Conservation (phyloP, 495 filamentous ascomycete genomes). For the Neurospora hispaniola region DNA sequence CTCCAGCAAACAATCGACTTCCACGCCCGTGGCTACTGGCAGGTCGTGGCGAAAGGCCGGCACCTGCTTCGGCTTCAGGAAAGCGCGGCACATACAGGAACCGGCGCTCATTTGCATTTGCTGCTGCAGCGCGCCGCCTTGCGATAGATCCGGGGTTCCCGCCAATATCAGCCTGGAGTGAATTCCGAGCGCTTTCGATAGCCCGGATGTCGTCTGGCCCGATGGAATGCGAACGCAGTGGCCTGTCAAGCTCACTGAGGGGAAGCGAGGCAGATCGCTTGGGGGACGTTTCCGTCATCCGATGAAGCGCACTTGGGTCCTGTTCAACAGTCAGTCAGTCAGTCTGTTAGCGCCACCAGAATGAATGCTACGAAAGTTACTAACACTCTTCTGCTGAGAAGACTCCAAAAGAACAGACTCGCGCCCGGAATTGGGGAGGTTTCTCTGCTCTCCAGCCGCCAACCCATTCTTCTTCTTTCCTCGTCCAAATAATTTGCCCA, state of each 20-base stretch:
- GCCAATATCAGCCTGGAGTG: constrained; percentile 30
- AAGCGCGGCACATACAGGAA: constrained; percentile 20
- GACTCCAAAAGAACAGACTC: constrained; percentile 10
- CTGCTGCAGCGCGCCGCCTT: constrained; percentile 23
- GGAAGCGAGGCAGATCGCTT: constrained; percentile 42
- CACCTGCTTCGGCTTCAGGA: constrained; percentile 26
- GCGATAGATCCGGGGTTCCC: neutral
- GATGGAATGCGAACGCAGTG: constrained; percentile 43
- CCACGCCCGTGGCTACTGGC: constrained; percentile 41
- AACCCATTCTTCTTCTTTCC: constrained; percentile 31
- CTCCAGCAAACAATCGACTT: constrained; percentile 10
- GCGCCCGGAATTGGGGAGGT: constrained; percentile 7
- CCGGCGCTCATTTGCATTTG: constrained; percentile 28
- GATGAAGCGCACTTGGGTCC: constrained; percentile 33
- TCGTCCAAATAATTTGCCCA: constrained; percentile 41
- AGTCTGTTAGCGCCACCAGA: constrained; percentile 9
- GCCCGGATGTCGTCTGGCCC: constrained; percentile 37
- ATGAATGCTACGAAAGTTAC: constrained; percentile 7
- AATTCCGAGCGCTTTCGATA: constrained; percentile 35
- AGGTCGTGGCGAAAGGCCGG: constrained; percentile 43
- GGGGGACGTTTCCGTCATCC: constrained; percentile 19
- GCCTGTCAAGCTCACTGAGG: constrained; percentile 42
- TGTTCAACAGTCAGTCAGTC: constrained; percentile 19
- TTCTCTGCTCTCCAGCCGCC: constrained; percentile 13
- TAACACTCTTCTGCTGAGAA: constrained; percentile 35